phyloP scores from a whole-genome alignment of 176 grass and related monocot species.

The Oryza meyeriana region DNA sequence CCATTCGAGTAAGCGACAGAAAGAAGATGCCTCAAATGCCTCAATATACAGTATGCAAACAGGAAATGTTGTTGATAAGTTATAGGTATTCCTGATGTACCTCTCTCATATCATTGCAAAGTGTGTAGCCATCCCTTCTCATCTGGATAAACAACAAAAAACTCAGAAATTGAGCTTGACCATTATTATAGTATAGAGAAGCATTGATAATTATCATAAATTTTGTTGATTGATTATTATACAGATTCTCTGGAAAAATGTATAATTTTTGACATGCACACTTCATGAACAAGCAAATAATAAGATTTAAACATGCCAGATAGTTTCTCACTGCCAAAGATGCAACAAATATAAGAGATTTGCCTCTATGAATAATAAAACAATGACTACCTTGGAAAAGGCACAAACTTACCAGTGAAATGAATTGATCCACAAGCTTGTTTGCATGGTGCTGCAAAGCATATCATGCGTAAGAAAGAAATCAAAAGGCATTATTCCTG shows the following conservation, averaged over 20 bases:
- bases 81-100: neutral
- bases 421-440: conserved; percentile 57
- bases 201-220: neutral
- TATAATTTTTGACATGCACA: neutral
- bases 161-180: neutral
- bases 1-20: neutral
- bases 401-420: conserved; percentile 45
- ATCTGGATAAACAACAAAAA: conserved; percentile 36
- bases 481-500: neutral
- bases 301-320: neutral
- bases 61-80: neutral
- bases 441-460: conserved; percentile 48
- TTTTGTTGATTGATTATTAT: neutral
- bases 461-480: conserved; percentile 18
- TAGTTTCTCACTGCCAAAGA: neutral
- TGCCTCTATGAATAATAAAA: neutral
- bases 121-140: conserved; percentile 52
- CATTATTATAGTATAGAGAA: neutral
- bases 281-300: neutral
- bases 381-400: neutral
- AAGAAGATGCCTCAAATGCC: neutral
- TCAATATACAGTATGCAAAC: neutral
- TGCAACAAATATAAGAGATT: neutral
- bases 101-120: conserved; percentile 9
- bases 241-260: neutral